phyloP scores from a whole-genome alignment of 176 grass and related monocot species.

The Pontederia paniculata region DNA sequence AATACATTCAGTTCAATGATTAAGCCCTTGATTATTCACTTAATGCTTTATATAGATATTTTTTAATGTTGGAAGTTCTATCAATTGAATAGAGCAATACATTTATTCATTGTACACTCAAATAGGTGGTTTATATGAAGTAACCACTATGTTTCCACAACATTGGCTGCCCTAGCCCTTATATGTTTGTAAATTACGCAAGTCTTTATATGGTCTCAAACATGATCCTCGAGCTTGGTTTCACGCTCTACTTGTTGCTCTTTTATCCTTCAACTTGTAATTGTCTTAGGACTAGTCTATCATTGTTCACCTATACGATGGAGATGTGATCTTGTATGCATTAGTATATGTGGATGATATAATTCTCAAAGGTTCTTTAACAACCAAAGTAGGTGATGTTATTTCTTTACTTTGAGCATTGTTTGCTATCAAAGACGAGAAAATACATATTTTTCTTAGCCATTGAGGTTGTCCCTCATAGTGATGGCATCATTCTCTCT shows the following conservation, averaged over 20 bases:
- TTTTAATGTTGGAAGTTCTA: neutral
- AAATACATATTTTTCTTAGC: neutral
- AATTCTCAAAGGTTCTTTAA: neutral
- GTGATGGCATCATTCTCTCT: neutral
- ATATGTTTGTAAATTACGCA: neutral
- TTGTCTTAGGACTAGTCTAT: neutral
- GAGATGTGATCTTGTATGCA: neutral
- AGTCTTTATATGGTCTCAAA: neutral
- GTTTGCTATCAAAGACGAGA: neutral
- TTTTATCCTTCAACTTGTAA: neutral
- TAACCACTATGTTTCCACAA: neutral
- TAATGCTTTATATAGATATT: neutral
- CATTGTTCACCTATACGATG: neutral
- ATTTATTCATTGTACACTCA: neutral
- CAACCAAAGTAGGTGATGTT: neutral
- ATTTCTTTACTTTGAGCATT: neutral
- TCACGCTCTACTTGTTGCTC: neutral
- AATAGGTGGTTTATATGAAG: neutral
- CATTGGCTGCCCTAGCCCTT: rapidly evolving
- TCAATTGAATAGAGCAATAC: conserved; percentile 1
- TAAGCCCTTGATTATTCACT: neutral
- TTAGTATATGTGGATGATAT: conserved; percentile 5
- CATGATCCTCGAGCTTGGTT: conserved; percentile 1
- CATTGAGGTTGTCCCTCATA: neutral
- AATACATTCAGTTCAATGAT: neutral